Evolutionary conservation across 2,329 filamentous ascomycete genomes (phyloP), one percentile per base, ranked within the genome.

Genomic region (Aspergillus clavatus): DNA sequence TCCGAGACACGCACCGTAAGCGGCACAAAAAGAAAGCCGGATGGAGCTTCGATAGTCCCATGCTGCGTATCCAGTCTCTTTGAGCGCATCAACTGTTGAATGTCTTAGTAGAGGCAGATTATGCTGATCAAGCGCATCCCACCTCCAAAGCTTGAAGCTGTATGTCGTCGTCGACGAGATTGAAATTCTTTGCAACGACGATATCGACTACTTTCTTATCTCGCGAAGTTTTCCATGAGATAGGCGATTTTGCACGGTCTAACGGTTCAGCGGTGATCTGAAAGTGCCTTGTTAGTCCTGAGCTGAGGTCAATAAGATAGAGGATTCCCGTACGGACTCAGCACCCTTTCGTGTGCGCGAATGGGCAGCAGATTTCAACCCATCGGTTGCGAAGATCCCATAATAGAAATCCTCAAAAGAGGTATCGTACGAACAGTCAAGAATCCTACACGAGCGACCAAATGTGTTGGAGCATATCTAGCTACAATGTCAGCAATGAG

Each of bases 351-450:
- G 53, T 8, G 52, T 38, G 31, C 31, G 18, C 35, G 51, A 47
- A 5, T 47, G 54, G 4, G 31, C 14, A 31, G 38, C 37, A 24
- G 21, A 42, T 33, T 43, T 53, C 41, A 55, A 58, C 21, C 55
- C 50, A 36, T 70, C 56, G 7, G 75, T 46, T 12, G 57, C 63
- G 35, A 91, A 76, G 40, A 96, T 81, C 4, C 82, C 79, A 52
- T 81, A 76, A 33, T 81, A 83, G 63, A 98, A 91, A 47, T 89
- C 84, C 53, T 95, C 88, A 37, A 94, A 76, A 4, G 86, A 89
- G 1, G 83, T 94, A 38, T 80, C 72, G 26, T 81, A 68, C 7
- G 80, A 80, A 72, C 89, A 96, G 52, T 87, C 76, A 45, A 97
- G 69, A 29, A 89, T 75, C 43, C 79, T 79, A 57, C 79, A 82